A percentile compares a stretch with the other conserved stretches of the same genome.
These are phyloP conservation scores for Betula pendula DNA, from an alignment of 306 rosid species.

Conservation along the genomic window DNA sequence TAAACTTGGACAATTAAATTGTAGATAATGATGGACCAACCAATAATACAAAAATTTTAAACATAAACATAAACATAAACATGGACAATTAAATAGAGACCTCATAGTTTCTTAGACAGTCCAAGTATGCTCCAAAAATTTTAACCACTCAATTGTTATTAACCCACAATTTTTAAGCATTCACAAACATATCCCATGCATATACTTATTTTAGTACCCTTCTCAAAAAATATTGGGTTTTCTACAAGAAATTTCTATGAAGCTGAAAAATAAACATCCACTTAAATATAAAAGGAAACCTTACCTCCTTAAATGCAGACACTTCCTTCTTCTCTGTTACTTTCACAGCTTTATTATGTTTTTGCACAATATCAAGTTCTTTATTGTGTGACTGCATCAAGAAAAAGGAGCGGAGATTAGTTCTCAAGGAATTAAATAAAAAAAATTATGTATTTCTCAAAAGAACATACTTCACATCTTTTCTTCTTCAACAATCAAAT, in stretches of 20 bases:
- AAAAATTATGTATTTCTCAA: not conserved
- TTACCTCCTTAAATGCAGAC: constrained; percentile 28
- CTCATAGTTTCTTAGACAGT: too few species aligned
- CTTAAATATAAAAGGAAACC: constrained; percentile 12
- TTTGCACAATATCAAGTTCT: constrained; percentile 10
- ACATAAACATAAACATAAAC: too few species aligned
- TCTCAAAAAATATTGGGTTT: not conserved
- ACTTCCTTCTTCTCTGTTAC: constrained; percentile 33
- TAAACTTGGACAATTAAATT: not conserved
- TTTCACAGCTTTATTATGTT: constrained; percentile 27
- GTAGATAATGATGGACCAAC: not conserved
- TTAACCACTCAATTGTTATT: not conserved
- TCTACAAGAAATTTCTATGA: too few species aligned
- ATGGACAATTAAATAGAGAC: not conserved
- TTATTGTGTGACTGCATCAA: constrained; percentile 30
- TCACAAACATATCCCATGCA: not conserved
- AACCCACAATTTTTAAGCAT: not conserved
- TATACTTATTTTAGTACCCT: too few species aligned
- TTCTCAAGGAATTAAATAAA: not conserved
- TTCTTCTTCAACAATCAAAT: constrained; percentile 13
- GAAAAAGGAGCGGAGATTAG: not conserved
- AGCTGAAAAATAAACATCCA: not conserved
- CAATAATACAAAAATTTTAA: too few species aligned
- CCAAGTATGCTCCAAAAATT: too few species aligned
- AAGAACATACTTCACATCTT: too few species aligned